Conservation (phyloP, 257 asterid species). For the Penstemon newberryi region DNA sequence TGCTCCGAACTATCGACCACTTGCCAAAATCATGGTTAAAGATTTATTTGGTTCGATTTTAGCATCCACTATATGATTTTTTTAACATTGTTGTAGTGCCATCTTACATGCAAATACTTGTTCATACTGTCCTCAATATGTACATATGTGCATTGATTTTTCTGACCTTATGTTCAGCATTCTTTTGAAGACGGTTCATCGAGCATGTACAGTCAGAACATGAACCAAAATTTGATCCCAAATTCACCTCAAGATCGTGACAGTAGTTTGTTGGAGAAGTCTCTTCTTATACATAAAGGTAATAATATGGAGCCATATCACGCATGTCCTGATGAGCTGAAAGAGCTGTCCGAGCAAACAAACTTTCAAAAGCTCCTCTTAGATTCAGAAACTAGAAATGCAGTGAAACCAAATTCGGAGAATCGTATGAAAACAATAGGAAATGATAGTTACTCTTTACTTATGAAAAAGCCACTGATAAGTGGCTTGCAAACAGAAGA, state of each 20-base stretch:
- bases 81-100: not conserved
- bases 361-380: slow-evolving; percentile 45
- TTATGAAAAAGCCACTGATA: slow-evolving; percentile 57
- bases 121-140: slow-evolving; percentile 9
- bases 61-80: not conserved
- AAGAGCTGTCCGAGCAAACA: slow-evolving; percentile 42
- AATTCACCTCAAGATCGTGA: slow-evolving; percentile 27
- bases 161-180: slow-evolving; percentile 29
- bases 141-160: not conserved
- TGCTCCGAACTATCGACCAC: not conserved
- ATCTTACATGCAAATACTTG: not conserved
- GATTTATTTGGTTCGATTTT: not conserved
- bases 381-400: slow-evolving; percentile 39
- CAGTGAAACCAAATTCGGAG: slow-evolving; percentile 41
- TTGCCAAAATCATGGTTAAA: not conserved
- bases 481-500: slow-evolving; percentile 60
- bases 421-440: slow-evolving; percentile 39
- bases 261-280: slow-evolving; percentile 38
- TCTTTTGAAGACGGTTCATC: slow-evolving; percentile 34
- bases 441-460: slow-evolving; percentile 47
- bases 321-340: slow-evolving; percentile 43
- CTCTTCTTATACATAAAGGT: slow-evolving; percentile 44
- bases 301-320: slow-evolving; percentile 36
- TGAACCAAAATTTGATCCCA: slow-evolving; percentile 34
- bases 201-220: slow-evolving; percentile 28